A percentile compares a stretch with the other conserved stretches of the same genome.
Evolutionary conservation across 495 filamentous ascomycete genomes (phyloP).

Genomic region (Bombardia bombarda): DNA sequence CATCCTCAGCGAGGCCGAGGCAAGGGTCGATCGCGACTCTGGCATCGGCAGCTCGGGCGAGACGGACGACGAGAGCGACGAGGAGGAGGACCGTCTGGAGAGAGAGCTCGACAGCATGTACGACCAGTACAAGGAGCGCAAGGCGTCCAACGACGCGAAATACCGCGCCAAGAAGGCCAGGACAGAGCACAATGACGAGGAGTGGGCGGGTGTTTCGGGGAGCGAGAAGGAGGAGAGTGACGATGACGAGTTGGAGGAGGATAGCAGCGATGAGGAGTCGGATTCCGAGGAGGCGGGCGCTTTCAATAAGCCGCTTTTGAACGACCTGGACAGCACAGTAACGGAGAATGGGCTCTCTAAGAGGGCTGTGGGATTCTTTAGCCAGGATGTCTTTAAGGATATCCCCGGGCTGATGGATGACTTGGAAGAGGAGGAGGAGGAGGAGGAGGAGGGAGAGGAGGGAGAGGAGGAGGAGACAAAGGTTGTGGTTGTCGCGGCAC

Average conservation of each 20-base stretch:
- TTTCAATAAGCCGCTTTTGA: conserved; percentile 35
- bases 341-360: conserved; percentile 59
- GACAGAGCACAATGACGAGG: conserved; percentile 73
- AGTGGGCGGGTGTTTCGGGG: conserved; percentile 87
- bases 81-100: conserved; percentile 76
- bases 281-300: conserved; percentile 36
- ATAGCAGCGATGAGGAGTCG: conserved; percentile 47
- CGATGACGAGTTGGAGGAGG: conserved; percentile 40
- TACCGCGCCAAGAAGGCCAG: conserved; percentile 81
- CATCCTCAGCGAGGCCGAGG: conserved; percentile 43
- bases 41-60: conserved; percentile 47
- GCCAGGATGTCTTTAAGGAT: conserved; percentile 87
- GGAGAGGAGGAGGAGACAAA: conserved; percentile 10
- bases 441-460: conserved; percentile 39
- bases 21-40: conserved; percentile 51
- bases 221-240: conserved; percentile 50
- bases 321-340: conserved; percentile 41
- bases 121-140: conserved; percentile 72
- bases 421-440: conserved; percentile 39
- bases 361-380: conserved; percentile 81
- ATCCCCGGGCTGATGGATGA: conserved; percentile 52
- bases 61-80: conserved; percentile 57
- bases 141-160: conserved; percentile 72
- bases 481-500: neutral
- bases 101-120: conserved; percentile 80